A percentile compares a stretch with the other conserved stretches of the same genome.
phyloP scores from a whole-genome alignment of 148 eudicot genomes.

The Chenopodium suecicum region DNA sequence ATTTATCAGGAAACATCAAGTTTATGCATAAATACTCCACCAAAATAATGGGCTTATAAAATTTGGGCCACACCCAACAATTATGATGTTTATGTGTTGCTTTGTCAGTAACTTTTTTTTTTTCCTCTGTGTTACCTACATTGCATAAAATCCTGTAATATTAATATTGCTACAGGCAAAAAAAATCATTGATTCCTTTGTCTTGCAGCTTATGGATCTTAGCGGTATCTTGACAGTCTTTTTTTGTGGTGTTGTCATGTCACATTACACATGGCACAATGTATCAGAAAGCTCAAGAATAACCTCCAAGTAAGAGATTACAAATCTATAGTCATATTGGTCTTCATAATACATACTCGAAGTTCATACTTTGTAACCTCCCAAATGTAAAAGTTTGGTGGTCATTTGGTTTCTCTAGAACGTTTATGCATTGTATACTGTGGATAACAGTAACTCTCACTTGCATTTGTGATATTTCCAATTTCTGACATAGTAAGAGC shows the following conservation, averaged over 20 bases:
- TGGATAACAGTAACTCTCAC: background rate
- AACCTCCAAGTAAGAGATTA: slow-evolving; percentile 65
- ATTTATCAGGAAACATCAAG: no score
- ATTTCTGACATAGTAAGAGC: background rate
- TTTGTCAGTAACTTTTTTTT: background rate
- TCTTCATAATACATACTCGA: background rate
- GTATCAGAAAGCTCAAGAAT: slow-evolving; percentile 77
- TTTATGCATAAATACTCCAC: no score
- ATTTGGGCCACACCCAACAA: no score
- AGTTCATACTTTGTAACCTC: slow-evolving; percentile 39
- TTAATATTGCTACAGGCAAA: background rate
- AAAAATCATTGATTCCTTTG: slow-evolving; percentile 9
- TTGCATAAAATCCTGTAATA: background rate
- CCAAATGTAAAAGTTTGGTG: background rate
- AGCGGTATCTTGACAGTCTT: slow-evolving; percentile 75
- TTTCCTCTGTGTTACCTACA: background rate
- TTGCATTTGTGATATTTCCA: background rate
- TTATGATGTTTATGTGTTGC: background rate
- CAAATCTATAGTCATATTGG: background rate
- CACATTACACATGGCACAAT: slow-evolving; percentile 87
- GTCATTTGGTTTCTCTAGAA: background rate
- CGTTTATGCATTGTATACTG: background rate
- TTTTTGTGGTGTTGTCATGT: slow-evolving; percentile 51
- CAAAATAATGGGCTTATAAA: no score
- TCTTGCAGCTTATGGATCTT: slow-evolving; percentile 61